Conservation (phyloP, 148 eudicot species). For the Arbutus unedo region DNA sequence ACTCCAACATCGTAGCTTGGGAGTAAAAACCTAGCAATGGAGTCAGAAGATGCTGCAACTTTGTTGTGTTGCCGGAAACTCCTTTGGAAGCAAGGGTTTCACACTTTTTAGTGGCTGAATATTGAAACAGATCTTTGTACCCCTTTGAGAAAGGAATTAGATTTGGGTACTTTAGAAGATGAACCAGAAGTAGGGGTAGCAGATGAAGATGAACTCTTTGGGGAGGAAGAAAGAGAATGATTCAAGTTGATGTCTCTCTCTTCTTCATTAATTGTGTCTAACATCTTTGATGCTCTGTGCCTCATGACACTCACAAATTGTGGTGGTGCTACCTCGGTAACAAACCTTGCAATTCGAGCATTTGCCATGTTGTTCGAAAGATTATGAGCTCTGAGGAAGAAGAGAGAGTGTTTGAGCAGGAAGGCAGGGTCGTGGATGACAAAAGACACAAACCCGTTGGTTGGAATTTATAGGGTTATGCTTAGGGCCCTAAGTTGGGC, state of each 20-base stretch:
- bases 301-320: conserved; percentile 40
- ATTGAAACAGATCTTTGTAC: neutral
- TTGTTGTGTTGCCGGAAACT: neutral
- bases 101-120: neutral
- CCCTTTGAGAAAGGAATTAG: neutral
- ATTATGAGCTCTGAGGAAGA: conserved; percentile 1
- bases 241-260: conserved; percentile 19
- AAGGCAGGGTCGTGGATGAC: conserved; percentile 1
- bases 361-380: conserved; percentile 24
- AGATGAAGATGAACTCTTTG: neutral
- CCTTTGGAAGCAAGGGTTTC: too few relatives aligned
- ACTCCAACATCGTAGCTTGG: neutral
- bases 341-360: conserved; percentile 34
- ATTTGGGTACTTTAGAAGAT: neutral
- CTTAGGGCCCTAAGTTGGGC: conserved; percentile 5
- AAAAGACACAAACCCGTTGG: neutral
- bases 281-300: conserved; percentile 28
- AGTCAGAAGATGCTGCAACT: neutral
- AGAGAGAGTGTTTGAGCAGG: neutral
- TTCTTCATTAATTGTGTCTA: conserved; percentile 37
- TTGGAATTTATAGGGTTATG: conserved; percentile 15
- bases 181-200: conserved; percentile 4
- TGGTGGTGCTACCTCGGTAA: conserved; percentile 38
- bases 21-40: neutral
- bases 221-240: neutral